A percentile compares a stretch with the other conserved stretches of the same genome.
Evolutionary conservation across 2,329 filamentous ascomycete species (phyloP).

Genomic region (Xylariaceae sp.): DNA sequence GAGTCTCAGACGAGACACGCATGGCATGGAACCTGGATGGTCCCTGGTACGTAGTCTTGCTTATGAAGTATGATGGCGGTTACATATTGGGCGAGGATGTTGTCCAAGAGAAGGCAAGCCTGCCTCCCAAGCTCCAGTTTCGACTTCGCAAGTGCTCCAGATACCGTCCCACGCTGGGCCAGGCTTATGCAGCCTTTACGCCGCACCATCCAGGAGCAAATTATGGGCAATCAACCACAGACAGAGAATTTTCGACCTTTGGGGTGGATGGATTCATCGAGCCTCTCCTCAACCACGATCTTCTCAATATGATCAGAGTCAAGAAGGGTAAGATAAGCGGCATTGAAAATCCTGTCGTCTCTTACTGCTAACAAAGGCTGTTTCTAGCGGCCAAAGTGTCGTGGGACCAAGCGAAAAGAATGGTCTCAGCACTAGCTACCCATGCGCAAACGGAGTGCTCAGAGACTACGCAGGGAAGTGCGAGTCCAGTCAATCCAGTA

Average conservation of each 20-base stretch:
- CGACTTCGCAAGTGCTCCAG: constrained; percentile 63
- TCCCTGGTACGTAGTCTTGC: constrained; percentile 65
- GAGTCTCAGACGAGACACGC: constrained; percentile 67
- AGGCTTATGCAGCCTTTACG: constrained; percentile 48
- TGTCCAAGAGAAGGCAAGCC: constrained; percentile 50
- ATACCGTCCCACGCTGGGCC: constrained; percentile 62
- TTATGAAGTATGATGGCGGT: constrained; percentile 66
- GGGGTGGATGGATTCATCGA: constrained; percentile 71
- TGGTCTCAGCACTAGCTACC: constrained; percentile 1
- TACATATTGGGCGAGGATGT: constrained; percentile 59
- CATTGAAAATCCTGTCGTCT: too few relatives aligned
- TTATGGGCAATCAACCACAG: neutral
- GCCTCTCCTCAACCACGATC: constrained; percentile 59
- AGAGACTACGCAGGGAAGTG: too few relatives aligned
- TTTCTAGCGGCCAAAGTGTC: constrained; percentile 3
- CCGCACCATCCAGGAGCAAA: neutral
- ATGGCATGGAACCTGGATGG: constrained; percentile 68
- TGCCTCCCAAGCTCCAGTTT: constrained; percentile 43
- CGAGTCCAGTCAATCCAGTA: too few relatives aligned
- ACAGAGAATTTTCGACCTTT: constrained; percentile 43
- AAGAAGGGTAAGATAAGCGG: constrained; percentile 35
- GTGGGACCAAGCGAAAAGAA: constrained; percentile 45
- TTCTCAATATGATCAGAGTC: constrained; percentile 57
- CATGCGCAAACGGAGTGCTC: too few relatives aligned
- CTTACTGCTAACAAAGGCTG: too few relatives aligned